These are phyloP conservation scores for Lichtheimia corymbifera DNA, from an alignment of 371 early-diverging fungal species.

Conservation along the genomic window DNA sequence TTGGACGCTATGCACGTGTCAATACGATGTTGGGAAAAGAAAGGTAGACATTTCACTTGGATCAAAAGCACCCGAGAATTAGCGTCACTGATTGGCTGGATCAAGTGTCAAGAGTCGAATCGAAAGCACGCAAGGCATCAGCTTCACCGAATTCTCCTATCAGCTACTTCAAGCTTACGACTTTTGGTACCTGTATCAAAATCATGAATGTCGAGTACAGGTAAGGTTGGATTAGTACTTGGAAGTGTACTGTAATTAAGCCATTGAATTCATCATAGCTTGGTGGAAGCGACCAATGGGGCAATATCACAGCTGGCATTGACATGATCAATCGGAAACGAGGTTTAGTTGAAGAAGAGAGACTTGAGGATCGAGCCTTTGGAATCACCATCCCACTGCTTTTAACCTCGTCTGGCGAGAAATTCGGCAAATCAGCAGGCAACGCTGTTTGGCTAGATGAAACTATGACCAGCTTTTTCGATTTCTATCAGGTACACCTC, in stretches of 20 bases:
- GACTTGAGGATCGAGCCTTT: conserved; percentile 53
- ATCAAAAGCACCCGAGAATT: neutral
- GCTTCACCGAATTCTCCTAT: conserved; percentile 95
- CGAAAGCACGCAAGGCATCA: conserved; percentile 83
- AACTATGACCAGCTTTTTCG: conserved; percentile 76
- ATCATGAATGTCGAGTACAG: conserved; percentile 71
- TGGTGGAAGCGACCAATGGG: conserved; percentile 98
- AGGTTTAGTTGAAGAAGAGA: conserved; percentile 15
- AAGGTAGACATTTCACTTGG: conserved; percentile 43
- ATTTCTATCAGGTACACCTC: conserved; percentile 83
- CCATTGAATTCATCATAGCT: conserved; percentile 47
- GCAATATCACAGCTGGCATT: conserved; percentile 93
- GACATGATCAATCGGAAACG: conserved; percentile 80
- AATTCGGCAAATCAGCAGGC: conserved; percentile 96
- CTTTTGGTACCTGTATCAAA: conserved; percentile 79
- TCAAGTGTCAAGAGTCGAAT: conserved; percentile 75
- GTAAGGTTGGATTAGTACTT: conserved; percentile 25
- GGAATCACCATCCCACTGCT: conserved; percentile 91
- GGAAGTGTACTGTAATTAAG: neutral
- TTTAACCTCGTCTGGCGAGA: conserved; percentile 85
- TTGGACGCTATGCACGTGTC: conserved; percentile 83
- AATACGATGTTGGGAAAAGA: conserved; percentile 87
- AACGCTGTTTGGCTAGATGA: conserved; percentile 94
- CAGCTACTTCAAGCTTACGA: conserved; percentile 95
- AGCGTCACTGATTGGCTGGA: neutral